phyloP scores from a whole-genome alignment of 495 filamentous ascomycete genomes.

The Neurospora terricola region DNA sequence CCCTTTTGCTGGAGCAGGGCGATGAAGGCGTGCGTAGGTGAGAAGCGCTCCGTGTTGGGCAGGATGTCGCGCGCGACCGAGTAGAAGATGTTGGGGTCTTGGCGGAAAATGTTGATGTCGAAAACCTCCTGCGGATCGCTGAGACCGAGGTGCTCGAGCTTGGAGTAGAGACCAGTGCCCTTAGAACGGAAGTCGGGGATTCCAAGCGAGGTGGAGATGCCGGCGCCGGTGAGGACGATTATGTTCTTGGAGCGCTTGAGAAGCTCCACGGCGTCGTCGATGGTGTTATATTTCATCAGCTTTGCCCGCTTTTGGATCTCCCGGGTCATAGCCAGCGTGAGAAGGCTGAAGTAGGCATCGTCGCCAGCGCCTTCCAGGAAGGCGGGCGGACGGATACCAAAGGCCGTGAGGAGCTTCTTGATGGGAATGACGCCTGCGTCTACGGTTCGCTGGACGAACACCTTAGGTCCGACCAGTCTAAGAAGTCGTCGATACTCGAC shows the following conservation, averaged over 20 bases:
- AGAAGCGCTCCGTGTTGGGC: conserved; percentile 58
- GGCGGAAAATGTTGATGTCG: conserved; percentile 73
- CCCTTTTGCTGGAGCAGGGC: conserved; percentile 83
- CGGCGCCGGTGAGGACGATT: conserved; percentile 88
- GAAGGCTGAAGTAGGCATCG: conserved; percentile 60
- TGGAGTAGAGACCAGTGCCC: conserved; percentile 78
- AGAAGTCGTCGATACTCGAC: conserved; percentile 56
- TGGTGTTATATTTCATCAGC: conserved; percentile 68
- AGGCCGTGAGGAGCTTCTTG: conserved; percentile 85
- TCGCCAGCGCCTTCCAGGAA: conserved; percentile 70
- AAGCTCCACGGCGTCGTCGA: conserved; percentile 78
- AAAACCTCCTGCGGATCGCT: conserved; percentile 92
- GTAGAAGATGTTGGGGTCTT: conserved; percentile 88
- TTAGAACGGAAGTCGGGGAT: conserved; percentile 85
- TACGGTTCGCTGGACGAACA: conserved; percentile 67
- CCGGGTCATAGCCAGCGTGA: conserved; percentile 68
- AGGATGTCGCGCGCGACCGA: conserved; percentile 85
- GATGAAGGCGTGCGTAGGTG: conserved; percentile 92
- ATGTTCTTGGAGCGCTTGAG: conserved; percentile 70
- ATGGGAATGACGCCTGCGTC: conserved; percentile 57
- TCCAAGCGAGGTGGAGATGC: conserved; percentile 82
- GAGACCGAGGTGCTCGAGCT: conserved; percentile 59
- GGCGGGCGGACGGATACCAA: conserved; percentile 66
- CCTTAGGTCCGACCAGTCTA: conserved; percentile 61
- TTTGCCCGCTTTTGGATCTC: conserved; percentile 77